Evolutionary conservation across 495 filamentous ascomycete species (phyloP), one percentile per base, ranked within the genome.

Genomic region (Aspergillus sclerotiicarbonarius): DNA sequence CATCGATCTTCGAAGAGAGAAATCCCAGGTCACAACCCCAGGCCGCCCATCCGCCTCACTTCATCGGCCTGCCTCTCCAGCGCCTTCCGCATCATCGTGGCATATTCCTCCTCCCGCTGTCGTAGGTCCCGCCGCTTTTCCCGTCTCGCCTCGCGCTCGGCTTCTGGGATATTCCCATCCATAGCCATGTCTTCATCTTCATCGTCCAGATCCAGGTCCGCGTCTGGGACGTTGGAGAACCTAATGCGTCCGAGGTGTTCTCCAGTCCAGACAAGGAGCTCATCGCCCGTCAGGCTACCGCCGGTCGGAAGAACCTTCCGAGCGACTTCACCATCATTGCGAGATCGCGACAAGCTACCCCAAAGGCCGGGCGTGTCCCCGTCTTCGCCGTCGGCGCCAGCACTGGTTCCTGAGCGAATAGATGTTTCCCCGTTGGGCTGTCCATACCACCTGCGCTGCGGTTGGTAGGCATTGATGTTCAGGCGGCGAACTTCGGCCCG

Each of bases 51-150:
- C 72, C 89, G 91, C 59, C 89, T 77, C 58, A 89, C 88, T 66
- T 94, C 91, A 73, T 92, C 85, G 15, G 90, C 91, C 70, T 95
- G 90, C 67, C 80, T 79, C 72, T 90, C 83, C 56, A 96, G 71
- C 10, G 88, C 90, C 51, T 80, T 76, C 53, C 90, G 81, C 89
- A 96, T 92, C 61, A 72, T 82, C 48, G 81, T 75, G 31, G 74
- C 75, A 72, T 92, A 92, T 63, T 78, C 78, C 59, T 72, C 70
- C 67, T 87, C 85, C 46, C 56, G 68, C 45, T 71, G 73, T 65
- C 58, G 62, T 44, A 64, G 62, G 53, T 67, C 68, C 37, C 62
- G 75, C 67, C 66, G 76, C 66, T 62, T 80, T 60, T 59, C 69
- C 61, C 68, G 80, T 67, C 70, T 67, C 62, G 49, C 71, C 64